A percentile compares a stretch with the other conserved stretches of the same genome.
Evolutionary conservation across 2,329 filamentous ascomycete species (phyloP).

Genomic region (Capronia epimyces): DNA sequence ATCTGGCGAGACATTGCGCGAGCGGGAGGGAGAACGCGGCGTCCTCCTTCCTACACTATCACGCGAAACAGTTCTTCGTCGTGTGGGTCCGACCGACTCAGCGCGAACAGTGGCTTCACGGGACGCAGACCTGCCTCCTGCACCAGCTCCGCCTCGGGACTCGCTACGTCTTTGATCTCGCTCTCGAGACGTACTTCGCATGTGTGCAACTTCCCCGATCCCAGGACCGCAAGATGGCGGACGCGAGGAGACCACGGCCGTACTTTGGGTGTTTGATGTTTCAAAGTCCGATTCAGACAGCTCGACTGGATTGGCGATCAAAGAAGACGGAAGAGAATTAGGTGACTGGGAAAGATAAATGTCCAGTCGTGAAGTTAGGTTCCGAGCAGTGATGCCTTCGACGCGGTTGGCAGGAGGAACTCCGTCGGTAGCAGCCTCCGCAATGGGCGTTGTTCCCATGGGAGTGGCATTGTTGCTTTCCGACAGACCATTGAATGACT

Average conservation of each 20-base stretch:
- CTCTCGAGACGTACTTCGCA: constrained; percentile 14
- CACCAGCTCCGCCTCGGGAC: not conserved
- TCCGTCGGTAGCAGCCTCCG: not conserved
- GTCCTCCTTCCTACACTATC: constrained; percentile 1
- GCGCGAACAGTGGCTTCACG: constrained; percentile 12
- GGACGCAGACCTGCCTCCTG: constrained; percentile 11
- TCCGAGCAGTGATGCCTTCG: constrained; percentile 2
- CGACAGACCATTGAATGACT: constrained; percentile 17
- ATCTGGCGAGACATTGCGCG: not conserved
- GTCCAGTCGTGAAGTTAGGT: constrained; percentile 9
- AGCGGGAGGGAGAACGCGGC: constrained; percentile 1
- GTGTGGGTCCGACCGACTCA: constrained; percentile 7
- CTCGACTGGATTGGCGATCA: constrained; percentile 9
- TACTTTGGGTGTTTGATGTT: constrained; percentile 6
- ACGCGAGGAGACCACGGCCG: constrained; percentile 4
- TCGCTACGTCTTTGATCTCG: not conserved
- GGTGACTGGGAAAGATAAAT: not conserved
- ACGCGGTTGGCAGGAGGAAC: not conserved
- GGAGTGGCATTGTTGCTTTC: constrained; percentile 22
- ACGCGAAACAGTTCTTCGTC: constrained; percentile 11
- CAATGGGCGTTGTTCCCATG: constrained; percentile 18
- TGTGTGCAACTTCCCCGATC: constrained; percentile 18
- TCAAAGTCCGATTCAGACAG: constrained; percentile 4
- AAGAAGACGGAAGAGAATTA: constrained; percentile 3
- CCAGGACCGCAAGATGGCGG: constrained; percentile 17